phyloP scores from a whole-genome alignment of 1,284 basidiomycete species.

The Fomitopsis betulina region DNA sequence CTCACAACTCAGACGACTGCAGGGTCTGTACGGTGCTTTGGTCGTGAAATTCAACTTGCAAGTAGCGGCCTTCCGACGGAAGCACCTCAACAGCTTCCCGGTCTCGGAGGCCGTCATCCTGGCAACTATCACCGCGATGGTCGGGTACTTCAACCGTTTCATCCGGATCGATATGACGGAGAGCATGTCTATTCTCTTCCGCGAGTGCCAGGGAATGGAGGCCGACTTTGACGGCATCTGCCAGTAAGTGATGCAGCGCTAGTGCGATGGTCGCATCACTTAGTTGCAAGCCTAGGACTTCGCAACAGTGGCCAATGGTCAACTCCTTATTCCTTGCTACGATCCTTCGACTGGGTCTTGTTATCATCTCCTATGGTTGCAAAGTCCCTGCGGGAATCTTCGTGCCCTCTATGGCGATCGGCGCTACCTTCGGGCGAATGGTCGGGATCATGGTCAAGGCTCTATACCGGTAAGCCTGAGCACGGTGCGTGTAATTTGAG shows the following conservation, averaged over 20 bases:
- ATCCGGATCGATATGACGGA: conserved; percentile 98
- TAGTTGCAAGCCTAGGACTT: conserved; percentile 48
- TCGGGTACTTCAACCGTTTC: conserved; percentile 95
- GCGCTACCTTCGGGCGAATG: conserved; percentile 95
- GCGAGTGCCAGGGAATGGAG: conserved; percentile 87
- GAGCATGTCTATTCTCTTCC: conserved; percentile 93
- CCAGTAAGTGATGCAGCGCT: conserved; percentile 61
- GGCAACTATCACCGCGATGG: conserved; percentile 84
- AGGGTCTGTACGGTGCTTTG: conserved; percentile 97
- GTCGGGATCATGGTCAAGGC: conserved; percentile 94
- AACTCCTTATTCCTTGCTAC: conserved; percentile 93
- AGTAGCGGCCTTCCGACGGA: conserved; percentile 90
- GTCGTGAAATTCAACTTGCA: conserved; percentile 97
- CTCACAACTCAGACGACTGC: conserved; percentile 1
- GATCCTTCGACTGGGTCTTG: conserved; percentile 80
- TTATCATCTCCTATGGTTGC: conserved; percentile 92
- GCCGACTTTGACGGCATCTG: conserved; percentile 92
- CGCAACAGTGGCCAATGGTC: conserved; percentile 91
- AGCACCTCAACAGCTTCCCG: conserved; percentile 80
- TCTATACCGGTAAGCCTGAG: conserved; percentile 66
- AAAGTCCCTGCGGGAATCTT: conserved; percentile 98
- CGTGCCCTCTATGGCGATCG: conserved; percentile 96
- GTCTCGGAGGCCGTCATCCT: conserved; percentile 88
- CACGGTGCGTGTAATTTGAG: not conserved
- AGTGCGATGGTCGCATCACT: not conserved